Conservation (phyloP, 1,284 basidiomycete species). For the Cryptococcus floricola region DNA sequence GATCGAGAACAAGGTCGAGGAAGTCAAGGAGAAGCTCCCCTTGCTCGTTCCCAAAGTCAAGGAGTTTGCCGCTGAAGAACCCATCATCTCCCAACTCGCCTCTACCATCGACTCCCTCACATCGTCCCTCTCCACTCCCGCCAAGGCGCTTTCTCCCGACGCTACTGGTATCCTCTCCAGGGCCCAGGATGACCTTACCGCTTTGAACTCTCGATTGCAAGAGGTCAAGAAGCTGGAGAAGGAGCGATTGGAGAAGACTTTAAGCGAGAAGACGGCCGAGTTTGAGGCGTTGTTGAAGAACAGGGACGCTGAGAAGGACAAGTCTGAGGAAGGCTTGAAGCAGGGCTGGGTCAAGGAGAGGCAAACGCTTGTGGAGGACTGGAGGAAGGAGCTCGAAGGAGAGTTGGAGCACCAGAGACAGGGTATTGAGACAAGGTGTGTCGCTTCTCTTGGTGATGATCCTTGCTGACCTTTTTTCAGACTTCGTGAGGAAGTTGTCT, state of each 20-base stretch:
- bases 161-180: slow-evolving; percentile 56
- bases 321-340: slow-evolving; percentile 82
- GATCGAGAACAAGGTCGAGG: slow-evolving; percentile 12
- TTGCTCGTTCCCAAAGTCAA: slow-evolving; percentile 76
- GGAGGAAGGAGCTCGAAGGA: slow-evolving; percentile 77
- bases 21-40: slow-evolving; percentile 57
- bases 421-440: slow-evolving; percentile 87
- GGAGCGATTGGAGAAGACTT: slow-evolving; percentile 65
- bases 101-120: slow-evolving; percentile 90
- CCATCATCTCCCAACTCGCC: slow-evolving; percentile 87
- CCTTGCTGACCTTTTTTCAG: slow-evolving; percentile 50
- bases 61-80: slow-evolving; percentile 71
- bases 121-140: slow-evolving; percentile 65
- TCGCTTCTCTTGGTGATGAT: neutral
- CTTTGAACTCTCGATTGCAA: slow-evolving; percentile 73
- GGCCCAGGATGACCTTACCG: slow-evolving; percentile 78
- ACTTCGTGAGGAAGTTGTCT: slow-evolving; percentile 88
- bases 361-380: slow-evolving; percentile 67
- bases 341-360: slow-evolving; percentile 78
- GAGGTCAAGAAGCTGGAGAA: slow-evolving; percentile 78
- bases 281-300: slow-evolving; percentile 79
- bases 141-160: slow-evolving; percentile 60
- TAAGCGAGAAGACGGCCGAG: slow-evolving; percentile 78
- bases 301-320: slow-evolving; percentile 77
- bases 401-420: slow-evolving; percentile 87